Percentiles rank a stretch among this genome's conserved stretches.
Evolutionary conservation across 768 basidiomycete genomes (phyloP).

Genomic region (Boletus eberwhitei): DNA sequence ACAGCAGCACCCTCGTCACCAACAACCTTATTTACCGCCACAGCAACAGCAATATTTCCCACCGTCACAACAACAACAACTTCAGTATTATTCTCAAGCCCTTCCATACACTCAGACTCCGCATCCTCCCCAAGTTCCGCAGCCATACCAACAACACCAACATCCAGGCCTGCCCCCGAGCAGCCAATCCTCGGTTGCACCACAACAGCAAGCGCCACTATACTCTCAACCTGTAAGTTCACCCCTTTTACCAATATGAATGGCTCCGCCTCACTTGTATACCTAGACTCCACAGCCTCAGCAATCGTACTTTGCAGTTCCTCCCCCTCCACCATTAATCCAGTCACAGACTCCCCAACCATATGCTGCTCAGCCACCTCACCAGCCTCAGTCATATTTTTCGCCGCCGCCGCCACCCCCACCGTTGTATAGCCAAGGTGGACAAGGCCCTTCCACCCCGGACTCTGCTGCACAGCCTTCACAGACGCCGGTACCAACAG

Average conservation of each 20-base stretch:
- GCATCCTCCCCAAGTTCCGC: slow-evolving; percentile 8
- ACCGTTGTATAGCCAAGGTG: slow-evolving; percentile 6
- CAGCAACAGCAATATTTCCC: slow-evolving; percentile 10
- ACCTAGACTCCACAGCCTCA: slow-evolving; percentile 5
- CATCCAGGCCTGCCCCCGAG: slow-evolving; percentile 9
- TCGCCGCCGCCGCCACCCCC: slow-evolving; percentile 16
- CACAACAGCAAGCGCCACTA: background rate
- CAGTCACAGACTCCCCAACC: slow-evolving; percentile 14
- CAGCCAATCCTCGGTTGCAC: background rate
- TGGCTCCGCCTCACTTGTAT: background rate
- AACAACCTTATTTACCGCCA: slow-evolving; percentile 5
- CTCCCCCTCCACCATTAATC: slow-evolving; percentile 16
- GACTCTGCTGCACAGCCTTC: slow-evolving; percentile 1
- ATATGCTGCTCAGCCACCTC: slow-evolving; percentile 14
- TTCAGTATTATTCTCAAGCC: slow-evolving; percentile 8
- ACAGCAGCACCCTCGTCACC: slow-evolving; percentile 10
- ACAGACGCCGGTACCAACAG: background rate
- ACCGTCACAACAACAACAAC: slow-evolving; percentile 9
- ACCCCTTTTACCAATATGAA: background rate
- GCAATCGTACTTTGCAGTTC: slow-evolving; percentile 14
- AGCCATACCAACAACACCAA: slow-evolving; percentile 17
- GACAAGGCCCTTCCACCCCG: background rate
- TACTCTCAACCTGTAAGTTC: slow-evolving; percentile 14
- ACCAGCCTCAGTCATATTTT: slow-evolving; percentile 21
- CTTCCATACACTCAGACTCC: slow-evolving; percentile 15